These are phyloP conservation scores for Trichosporon coremiiforme DNA, from an alignment of 1,284 basidiomycete species.

Conservation along the genomic window DNA sequence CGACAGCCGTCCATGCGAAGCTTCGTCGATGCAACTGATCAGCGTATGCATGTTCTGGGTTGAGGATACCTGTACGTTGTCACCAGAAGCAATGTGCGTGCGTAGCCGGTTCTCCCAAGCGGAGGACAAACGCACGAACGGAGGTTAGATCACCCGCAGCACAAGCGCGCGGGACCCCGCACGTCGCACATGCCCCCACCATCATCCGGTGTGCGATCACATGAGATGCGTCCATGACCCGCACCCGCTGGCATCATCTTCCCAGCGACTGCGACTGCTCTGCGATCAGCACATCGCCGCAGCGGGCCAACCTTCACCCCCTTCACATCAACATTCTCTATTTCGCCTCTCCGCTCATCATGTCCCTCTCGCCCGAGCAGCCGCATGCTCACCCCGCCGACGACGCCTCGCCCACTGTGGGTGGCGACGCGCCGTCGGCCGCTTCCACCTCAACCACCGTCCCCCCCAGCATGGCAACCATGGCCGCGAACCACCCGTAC, in stretches of 20 bases:
- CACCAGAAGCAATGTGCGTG: background rate
- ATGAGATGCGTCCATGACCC: background rate
- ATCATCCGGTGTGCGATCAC: conserved; percentile 1
- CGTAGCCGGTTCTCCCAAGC: background rate
- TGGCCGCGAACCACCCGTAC: conserved; percentile 28
- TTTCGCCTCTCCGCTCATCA: conserved; percentile 15
- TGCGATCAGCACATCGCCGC: background rate
- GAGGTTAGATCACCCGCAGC: background rate
- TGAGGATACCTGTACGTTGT: background rate
- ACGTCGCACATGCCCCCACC: conserved; percentile 3
- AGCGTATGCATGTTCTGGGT: background rate
- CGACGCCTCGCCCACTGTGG: background rate
- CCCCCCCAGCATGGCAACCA: conserved; percentile 12
- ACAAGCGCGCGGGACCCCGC: background rate
- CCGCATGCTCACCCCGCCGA: conserved; percentile 12
- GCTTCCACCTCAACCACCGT: conserved; percentile 4
- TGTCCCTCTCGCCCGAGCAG: conserved; percentile 11
- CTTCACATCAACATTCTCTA: conserved; percentile 15
- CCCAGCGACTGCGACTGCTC: background rate
- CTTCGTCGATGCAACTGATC: background rate
- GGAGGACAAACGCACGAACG: background rate
- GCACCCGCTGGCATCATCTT: background rate
- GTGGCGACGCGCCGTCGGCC: conserved; percentile 13
- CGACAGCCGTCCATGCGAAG: background rate
- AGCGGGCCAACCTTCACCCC: background rate